These are phyloP conservation scores for Postia placenta DNA, from an alignment of 768 basidiomycete genomes.

Conservation along the genomic window DNA sequence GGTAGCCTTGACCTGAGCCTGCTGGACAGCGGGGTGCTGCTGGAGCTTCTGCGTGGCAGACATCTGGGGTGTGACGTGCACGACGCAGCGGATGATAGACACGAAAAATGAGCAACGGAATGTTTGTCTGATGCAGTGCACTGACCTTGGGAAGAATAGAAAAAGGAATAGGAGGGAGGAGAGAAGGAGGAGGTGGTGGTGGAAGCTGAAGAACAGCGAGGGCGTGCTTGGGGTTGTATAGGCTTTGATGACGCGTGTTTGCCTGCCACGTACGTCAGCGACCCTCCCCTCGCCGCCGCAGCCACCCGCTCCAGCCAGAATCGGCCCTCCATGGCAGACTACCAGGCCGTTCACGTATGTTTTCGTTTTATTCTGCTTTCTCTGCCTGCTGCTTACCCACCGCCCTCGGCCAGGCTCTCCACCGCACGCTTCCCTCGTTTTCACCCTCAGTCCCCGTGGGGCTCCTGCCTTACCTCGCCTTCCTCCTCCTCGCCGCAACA, in stretches of 20 bases:
- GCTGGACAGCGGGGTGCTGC: slow-evolving; percentile 81
- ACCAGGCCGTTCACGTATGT: slow-evolving; percentile 49
- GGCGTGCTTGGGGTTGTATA: slow-evolving; percentile 28
- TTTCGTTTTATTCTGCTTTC: too few species aligned
- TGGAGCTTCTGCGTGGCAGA: slow-evolving; percentile 78
- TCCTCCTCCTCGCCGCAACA: slow-evolving; percentile 64
- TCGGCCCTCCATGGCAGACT: slow-evolving; percentile 43
- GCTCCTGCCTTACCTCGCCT: slow-evolving; percentile 69
- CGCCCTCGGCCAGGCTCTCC: slow-evolving; percentile 41
- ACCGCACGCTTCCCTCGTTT: slow-evolving; percentile 65
- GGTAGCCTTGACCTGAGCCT: slow-evolving; percentile 77
- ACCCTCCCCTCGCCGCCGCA: slow-evolving; percentile 4
- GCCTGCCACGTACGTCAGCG: slow-evolving; percentile 42
- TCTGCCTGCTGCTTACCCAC: slow-evolving; percentile 1
- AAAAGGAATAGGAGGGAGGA: neutral
- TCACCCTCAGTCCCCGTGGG: slow-evolving; percentile 59
- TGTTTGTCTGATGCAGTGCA: neutral
- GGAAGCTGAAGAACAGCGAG: slow-evolving; percentile 13
- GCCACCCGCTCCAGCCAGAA: slow-evolving; percentile 5
- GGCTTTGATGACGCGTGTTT: slow-evolving; percentile 61
- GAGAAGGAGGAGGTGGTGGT: slow-evolving; percentile 12
- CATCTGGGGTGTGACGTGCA: slow-evolving; percentile 38
- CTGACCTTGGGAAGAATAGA: neutral
- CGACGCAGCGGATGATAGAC: neutral
- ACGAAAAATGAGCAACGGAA: neutral